phyloP scores from a whole-genome alignment of 2,329 filamentous ascomycete species.

The Neonectria hederae region DNA sequence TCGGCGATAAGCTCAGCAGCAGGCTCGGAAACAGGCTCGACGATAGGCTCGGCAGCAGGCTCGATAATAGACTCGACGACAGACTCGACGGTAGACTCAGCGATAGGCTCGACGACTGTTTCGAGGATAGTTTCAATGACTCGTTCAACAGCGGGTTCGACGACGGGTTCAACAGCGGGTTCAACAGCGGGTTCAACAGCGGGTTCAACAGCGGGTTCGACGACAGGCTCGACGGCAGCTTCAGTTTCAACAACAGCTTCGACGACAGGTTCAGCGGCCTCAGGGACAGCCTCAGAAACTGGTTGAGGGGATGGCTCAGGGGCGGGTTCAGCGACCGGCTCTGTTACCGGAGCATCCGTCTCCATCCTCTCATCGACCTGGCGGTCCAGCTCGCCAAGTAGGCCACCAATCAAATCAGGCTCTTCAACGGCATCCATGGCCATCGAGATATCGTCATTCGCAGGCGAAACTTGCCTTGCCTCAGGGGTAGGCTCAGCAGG shows the following conservation, averaged over 20 bases:
- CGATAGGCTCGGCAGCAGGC: neutral
- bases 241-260: conserved; percentile 20
- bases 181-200: neutral
- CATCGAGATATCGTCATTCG: conserved; percentile 28
- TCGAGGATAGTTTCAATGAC: neutral
- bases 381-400: conserved; percentile 57
- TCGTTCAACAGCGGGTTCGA: neutral
- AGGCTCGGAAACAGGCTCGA: conserved; percentile 5
- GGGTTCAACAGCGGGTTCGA: too few species aligned
- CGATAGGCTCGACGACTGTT: neutral
- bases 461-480: conserved; percentile 34
- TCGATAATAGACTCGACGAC: neutral
- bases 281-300: conserved; percentile 2
- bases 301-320: neutral
- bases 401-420: conserved; percentile 56
- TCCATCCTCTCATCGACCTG: conserved; percentile 40
- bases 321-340: conserved; percentile 21
- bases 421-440: conserved; percentile 45
- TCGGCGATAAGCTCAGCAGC: neutral
- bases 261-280: conserved; percentile 22
- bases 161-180: neutral
- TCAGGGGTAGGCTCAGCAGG: conserved; percentile 13
- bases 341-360: conserved; percentile 3
- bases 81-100: conserved; percentile 1
- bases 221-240: neutral